Percentiles rank a stretch among this genome's conserved stretches.
Conservation (phyloP, 169 alveolate species). For the Toxoplasma gondii region DNA sequence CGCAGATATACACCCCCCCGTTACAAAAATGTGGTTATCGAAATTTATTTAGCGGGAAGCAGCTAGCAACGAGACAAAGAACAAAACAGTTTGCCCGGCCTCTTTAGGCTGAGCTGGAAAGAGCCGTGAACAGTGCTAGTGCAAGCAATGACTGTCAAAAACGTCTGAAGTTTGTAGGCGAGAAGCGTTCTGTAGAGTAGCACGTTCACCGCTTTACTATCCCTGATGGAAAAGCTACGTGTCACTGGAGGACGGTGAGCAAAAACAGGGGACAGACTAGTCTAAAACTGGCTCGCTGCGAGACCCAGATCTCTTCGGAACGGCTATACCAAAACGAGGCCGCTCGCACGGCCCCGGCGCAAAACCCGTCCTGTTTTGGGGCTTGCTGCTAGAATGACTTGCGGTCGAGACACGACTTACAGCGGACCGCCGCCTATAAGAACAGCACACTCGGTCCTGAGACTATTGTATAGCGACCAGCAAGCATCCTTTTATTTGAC, state of each 20-base stretch:
- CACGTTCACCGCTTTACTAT: not conserved
- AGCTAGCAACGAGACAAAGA: not conserved
- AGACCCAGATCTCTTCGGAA: not conserved
- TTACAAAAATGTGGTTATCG: not conserved
- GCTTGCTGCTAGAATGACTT: not conserved
- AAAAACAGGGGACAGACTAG: not conserved
- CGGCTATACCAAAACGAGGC: not conserved
- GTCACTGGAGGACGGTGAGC: not conserved
- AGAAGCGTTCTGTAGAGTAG: not conserved
- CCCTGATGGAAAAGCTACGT: not conserved
- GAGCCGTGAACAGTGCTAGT: not conserved
- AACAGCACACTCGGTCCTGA: too few relatives aligned
- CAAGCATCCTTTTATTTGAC: too few relatives aligned
- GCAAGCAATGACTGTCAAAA: not conserved
- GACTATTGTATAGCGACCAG: too few relatives aligned
- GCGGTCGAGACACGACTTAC: too few relatives aligned
- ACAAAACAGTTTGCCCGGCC: not conserved
- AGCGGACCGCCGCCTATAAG: too few relatives aligned
- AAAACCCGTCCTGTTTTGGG: not conserved
- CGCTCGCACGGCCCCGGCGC: conserved; percentile 7
- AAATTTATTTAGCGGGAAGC: not conserved
- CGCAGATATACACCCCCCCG: not conserved
- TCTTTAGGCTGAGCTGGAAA: not conserved
- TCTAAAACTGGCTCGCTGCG: not conserved
- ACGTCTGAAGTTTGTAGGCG: not conserved